Evolutionary conservation across 225 moss, liverwort and hornwort species (phyloP).

Genomic region (Anthoceros angustus): DNA sequence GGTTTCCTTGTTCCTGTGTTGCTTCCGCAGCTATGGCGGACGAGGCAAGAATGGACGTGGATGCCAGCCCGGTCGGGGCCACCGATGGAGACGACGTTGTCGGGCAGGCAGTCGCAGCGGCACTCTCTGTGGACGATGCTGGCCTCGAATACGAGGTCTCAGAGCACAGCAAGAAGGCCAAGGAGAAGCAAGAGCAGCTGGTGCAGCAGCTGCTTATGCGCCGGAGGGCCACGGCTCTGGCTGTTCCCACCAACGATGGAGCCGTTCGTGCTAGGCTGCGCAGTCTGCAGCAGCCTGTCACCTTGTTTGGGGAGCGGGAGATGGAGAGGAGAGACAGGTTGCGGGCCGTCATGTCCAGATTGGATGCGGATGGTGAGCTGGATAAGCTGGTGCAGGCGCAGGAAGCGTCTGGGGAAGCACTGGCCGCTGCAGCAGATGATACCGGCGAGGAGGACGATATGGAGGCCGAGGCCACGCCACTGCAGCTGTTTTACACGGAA

Average conservation of each 20-base stretch:
- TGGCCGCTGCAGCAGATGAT: constrained; percentile 26
- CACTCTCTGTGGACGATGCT: neutral
- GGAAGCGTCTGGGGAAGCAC: constrained; percentile 34
- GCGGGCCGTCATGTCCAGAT: constrained; percentile 83
- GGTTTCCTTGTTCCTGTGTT: neutral
- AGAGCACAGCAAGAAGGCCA: neutral
- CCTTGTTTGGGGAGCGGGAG: constrained; percentile 82
- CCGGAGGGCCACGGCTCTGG: constrained; percentile 71
- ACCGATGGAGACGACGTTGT: neutral
- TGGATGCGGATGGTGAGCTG: constrained; percentile 85
- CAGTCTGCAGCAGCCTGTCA: constrained; percentile 69
- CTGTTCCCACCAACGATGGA: constrained; percentile 77
- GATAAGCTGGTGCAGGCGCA: constrained; percentile 70
- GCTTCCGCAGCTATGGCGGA: neutral
- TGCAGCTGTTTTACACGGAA: constrained; percentile 74
- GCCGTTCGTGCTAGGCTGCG: constrained; percentile 79
- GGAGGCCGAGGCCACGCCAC: constrained; percentile 37
- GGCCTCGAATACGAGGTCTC: constrained; percentile 1
- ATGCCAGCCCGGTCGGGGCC: neutral
- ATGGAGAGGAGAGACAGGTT: constrained; percentile 97
- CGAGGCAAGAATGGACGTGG: neutral
- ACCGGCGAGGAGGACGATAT: constrained; percentile 26
- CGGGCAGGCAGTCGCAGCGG: neutral
- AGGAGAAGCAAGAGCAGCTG: constrained; percentile 10
- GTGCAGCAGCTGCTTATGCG: constrained; percentile 73